phyloP scores from a whole-genome alignment of 805 yeast species.

The Metschnikowia baotianmanensis region DNA sequence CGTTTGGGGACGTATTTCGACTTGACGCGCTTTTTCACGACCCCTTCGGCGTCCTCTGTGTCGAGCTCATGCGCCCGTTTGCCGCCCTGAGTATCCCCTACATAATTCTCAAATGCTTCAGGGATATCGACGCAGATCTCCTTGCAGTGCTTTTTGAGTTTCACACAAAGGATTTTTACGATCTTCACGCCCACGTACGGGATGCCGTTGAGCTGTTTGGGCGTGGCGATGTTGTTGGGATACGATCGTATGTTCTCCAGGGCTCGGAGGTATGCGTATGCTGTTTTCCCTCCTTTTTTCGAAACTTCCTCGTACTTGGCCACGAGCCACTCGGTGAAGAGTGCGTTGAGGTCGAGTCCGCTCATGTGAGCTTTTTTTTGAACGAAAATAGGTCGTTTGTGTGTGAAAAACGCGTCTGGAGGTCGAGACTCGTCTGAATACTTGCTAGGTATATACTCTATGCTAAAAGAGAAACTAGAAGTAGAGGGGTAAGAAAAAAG shows the following conservation, averaged over 20 bases:
- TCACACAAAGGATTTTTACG: slow-evolving; percentile 47
- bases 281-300: slow-evolving; percentile 50
- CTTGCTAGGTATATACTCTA: too few species aligned
- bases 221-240: slow-evolving; percentile 47
- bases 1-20: slow-evolving; percentile 66
- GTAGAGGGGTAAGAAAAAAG: too few species aligned
- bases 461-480: too few species aligned
- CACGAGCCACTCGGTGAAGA: slow-evolving; percentile 59
- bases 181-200: slow-evolving; percentile 74
- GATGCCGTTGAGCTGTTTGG: slow-evolving; percentile 56
- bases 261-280: slow-evolving; percentile 55
- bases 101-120: slow-evolving; percentile 20
- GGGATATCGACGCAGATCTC: slow-evolving; percentile 51
- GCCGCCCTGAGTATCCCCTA: slow-evolving; percentile 13
- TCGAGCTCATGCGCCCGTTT: slow-evolving; percentile 16
- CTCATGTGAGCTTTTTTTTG: too few species aligned
- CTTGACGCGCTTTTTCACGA: too few species aligned
- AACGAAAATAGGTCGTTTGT: too few species aligned
- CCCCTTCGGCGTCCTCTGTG: slow-evolving; percentile 9
- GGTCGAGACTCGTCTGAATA: too few species aligned
- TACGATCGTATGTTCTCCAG: slow-evolving; percentile 46
- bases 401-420: too few species aligned
- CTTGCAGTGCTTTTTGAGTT: slow-evolving; percentile 54
- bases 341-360: slow-evolving; percentile 44
- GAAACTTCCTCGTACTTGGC: slow-evolving; percentile 46